Conservation (phyloP, 306 rosid species). For the Coriaria nepalensis region DNA sequence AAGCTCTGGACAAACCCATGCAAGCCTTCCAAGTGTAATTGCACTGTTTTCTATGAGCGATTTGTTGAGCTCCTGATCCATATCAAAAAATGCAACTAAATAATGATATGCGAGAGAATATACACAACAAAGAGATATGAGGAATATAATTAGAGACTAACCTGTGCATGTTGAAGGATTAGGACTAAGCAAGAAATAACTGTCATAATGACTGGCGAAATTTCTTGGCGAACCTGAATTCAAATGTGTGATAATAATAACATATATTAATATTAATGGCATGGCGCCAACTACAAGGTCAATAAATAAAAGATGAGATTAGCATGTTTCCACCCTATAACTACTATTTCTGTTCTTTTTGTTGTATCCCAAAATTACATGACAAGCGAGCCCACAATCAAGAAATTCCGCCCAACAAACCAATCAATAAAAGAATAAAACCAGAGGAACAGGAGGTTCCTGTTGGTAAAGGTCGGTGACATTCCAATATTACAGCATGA, state of each 20-base stretch:
- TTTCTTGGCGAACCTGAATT: constrained; percentile 82
- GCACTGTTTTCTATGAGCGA: constrained; percentile 92
- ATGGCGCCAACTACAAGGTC: background rate
- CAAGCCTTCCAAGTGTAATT: constrained; percentile 95
- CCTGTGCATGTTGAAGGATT: constrained; percentile 84
- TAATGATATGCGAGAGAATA: constrained; percentile 3
- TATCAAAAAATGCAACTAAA: constrained; percentile 18
- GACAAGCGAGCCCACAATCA: too few relatives aligned
- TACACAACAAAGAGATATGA: too few relatives aligned
- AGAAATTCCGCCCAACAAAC: too few relatives aligned
- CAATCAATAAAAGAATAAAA: too few relatives aligned
- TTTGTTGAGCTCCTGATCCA: constrained; percentile 64
- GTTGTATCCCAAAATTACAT: too few relatives aligned
- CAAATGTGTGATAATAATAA: background rate
- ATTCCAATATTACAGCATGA: background rate
- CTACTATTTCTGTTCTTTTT: too few relatives aligned
- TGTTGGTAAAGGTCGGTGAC: too few relatives aligned
- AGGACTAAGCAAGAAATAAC: constrained; percentile 80
- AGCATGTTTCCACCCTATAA: too few relatives aligned
- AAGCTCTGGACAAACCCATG: constrained; percentile 94
- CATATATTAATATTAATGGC: background rate
- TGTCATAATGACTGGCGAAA: constrained; percentile 68
- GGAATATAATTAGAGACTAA: constrained; percentile 9
- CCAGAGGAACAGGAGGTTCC: too few relatives aligned
- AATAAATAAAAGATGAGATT: too few relatives aligned